Evolutionary conservation across 208 protist species (phyloP).

Genomic region (Borovskyia barvae): DNA sequence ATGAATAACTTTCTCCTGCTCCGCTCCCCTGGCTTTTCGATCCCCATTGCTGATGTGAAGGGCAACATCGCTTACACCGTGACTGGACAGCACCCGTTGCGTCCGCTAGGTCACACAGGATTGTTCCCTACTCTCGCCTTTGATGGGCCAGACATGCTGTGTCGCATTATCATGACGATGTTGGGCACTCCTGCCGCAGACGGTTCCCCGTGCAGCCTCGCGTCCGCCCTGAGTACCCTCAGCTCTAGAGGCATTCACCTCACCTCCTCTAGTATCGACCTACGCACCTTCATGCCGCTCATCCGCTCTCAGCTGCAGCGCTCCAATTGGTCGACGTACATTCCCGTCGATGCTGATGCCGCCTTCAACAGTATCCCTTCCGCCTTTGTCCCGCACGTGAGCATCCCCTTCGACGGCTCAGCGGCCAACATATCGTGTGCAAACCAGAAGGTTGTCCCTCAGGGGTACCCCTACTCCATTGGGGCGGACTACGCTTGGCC

Average conservation of each 20-base stretch:
- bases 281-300: slow-evolving; percentile 12
- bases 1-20: slow-evolving; percentile 39
- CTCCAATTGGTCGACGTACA: slow-evolving; percentile 27
- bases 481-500: slow-evolving; percentile 42
- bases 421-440: slow-evolving; percentile 40
- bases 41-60: slow-evolving; percentile 39
- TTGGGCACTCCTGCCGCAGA: not conserved
- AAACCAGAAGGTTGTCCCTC: slow-evolving; percentile 52
- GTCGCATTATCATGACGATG: slow-evolving; percentile 5
- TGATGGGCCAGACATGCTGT: slow-evolving; percentile 17
- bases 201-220: slow-evolving; percentile 3
- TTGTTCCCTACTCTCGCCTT: slow-evolving; percentile 38
- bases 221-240: slow-evolving; percentile 3
- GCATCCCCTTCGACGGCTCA: slow-evolving; percentile 27
- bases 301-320: slow-evolving; percentile 1
- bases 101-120: slow-evolving; percentile 36
- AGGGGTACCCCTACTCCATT: slow-evolving; percentile 44
- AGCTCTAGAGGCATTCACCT: slow-evolving; percentile 2
- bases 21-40: slow-evolving; percentile 53
- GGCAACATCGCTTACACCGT: slow-evolving; percentile 62
- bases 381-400: slow-evolving; percentile 34
- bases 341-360: slow-evolving; percentile 9
- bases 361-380: slow-evolving; percentile 20
- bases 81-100: slow-evolving; percentile 39
- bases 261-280: slow-evolving; percentile 4